Conservation (phyloP, 2,329 filamentous ascomycete genomes). For the Paecilomyces sp. region DNA sequence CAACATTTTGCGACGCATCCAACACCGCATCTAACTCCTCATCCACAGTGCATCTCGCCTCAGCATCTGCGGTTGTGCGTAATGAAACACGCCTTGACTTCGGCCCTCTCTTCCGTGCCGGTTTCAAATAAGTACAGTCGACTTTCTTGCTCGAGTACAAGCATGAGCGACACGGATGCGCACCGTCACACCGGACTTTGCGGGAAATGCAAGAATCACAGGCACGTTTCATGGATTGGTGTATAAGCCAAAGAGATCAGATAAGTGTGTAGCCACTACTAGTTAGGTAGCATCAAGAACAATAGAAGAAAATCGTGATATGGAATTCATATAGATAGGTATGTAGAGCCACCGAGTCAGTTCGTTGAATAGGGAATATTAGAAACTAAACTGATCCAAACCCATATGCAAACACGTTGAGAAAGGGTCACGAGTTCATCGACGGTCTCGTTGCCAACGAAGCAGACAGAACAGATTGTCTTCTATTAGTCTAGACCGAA, state of each 20-base stretch:
- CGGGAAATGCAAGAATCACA: slow-evolving; percentile 23
- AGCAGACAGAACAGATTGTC: neutral
- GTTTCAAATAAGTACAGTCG: slow-evolving; percentile 19
- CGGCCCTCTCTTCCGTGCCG: slow-evolving; percentile 19
- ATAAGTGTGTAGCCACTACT: neutral
- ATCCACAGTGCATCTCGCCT: neutral
- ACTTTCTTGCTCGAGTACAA: slow-evolving; percentile 11
- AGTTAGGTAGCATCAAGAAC: no score
- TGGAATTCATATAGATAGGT: neutral
- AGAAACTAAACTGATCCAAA: no score
- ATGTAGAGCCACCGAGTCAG: neutral
- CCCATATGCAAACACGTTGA: neutral
- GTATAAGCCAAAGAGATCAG: neutral
- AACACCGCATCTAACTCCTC: neutral
- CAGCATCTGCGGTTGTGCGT: neutral
- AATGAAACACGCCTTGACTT: slow-evolving; percentile 13
- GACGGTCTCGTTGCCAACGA: neutral
- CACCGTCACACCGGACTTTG: slow-evolving; percentile 22
- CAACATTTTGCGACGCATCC: neutral
- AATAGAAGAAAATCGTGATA: neutral
- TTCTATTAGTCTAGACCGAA: neutral
- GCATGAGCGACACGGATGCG: slow-evolving; percentile 22
- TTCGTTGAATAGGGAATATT: neutral
- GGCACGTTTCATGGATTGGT: slow-evolving; percentile 18
- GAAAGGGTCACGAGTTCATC: neutral